A percentile compares a stretch with the other conserved stretches of the same genome.
Evolutionary conservation across 2,329 filamentous ascomycete genomes (phyloP).

Genomic region (Neofusicoccum laricinum): DNA sequence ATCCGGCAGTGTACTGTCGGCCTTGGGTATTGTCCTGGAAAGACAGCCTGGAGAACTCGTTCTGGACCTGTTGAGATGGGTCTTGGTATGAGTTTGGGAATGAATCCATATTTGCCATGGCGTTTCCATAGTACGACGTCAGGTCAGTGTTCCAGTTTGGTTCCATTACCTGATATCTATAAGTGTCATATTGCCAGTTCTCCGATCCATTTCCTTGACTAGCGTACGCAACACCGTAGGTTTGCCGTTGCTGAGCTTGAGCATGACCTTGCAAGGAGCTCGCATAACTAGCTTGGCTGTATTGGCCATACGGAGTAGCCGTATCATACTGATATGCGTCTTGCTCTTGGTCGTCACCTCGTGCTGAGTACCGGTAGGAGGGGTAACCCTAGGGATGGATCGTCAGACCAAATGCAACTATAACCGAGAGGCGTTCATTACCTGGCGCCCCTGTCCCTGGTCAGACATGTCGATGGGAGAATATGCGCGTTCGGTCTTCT

Average conservation of each 20-base stretch:
- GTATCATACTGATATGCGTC: background rate
- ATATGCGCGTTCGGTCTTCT: background rate
- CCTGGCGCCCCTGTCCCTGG: background rate
- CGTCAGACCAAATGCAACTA: background rate
- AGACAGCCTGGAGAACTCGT: background rate
- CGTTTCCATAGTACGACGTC: background rate
- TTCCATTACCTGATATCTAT: background rate
- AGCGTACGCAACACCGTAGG: background rate
- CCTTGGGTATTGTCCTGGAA: background rate
- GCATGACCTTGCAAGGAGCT: background rate
- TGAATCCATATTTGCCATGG: background rate
- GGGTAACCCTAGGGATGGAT: background rate
- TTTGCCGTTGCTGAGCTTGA: background rate
- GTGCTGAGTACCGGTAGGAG: background rate
- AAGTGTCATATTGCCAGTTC: background rate
- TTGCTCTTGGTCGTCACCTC: background rate
- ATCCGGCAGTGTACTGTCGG: background rate
- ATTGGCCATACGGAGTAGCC: background rate
- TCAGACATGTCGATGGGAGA: background rate
- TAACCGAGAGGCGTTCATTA: background rate
- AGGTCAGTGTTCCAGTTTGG: background rate
- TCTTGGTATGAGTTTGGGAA: background rate
- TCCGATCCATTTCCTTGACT: background rate
- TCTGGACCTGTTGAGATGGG: background rate
- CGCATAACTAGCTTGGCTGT: background rate